phyloP scores from a whole-genome alignment of 768 basidiomycete species.

The Psilocybe cyanescens region DNA sequence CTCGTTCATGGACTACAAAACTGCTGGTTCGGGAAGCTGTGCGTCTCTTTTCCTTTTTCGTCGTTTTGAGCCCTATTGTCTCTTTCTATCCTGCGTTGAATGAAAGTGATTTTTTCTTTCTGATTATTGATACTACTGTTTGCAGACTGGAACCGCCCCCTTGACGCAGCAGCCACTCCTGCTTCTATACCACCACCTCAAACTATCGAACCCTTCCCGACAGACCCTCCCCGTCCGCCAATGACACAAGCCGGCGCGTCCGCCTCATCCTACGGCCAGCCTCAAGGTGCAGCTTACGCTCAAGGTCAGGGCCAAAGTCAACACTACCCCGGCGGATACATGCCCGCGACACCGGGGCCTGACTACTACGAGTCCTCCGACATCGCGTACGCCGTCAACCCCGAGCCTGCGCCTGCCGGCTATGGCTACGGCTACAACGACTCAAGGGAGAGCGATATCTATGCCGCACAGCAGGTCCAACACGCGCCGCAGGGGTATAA shows the following conservation, averaged over 20 bases:
- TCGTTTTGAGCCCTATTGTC: neutral
- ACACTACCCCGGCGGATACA: conserved; percentile 19
- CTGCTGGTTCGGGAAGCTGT: conserved; percentile 1
- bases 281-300: neutral
- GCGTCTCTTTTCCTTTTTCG: neutral
- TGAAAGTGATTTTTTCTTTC: neutral
- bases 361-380: conserved; percentile 6
- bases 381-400: conserved; percentile 7
- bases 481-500: neutral
- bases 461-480: neutral
- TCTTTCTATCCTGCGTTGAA: too few relatives aligned
- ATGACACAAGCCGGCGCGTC: neutral
- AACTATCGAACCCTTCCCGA: neutral
- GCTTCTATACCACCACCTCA: neutral
- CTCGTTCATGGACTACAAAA: conserved; percentile 4
- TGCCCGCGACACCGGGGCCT: conserved; percentile 5
- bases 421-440: neutral
- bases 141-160: neutral
- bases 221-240: neutral
- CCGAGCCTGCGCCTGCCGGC: neutral
- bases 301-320: neutral
- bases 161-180: neutral
- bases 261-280: neutral
- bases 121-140: neutral
- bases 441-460: neutral